A percentile compares a stretch with the other conserved stretches of the same genome.
Conservation (phyloP, 148 eudicot species). For the Pharnaceum exiguum region DNA sequence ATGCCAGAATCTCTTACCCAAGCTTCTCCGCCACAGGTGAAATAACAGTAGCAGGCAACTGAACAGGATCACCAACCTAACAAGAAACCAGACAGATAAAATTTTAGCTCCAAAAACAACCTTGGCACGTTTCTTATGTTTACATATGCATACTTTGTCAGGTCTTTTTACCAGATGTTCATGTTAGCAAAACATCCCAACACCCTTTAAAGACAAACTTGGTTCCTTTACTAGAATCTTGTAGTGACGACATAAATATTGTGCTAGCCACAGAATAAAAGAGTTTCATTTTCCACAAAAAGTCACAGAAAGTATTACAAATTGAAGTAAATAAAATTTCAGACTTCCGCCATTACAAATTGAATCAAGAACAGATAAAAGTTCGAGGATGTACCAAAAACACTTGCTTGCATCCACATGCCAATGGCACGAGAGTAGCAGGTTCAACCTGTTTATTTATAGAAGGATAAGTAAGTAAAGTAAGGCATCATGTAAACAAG, state of each 20-base stretch:
- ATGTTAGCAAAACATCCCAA: too few species aligned
- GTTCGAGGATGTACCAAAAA: constrained; percentile 58
- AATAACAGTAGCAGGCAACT: constrained; percentile 95
- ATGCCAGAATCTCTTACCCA: constrained; percentile 38
- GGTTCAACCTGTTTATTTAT: constrained; percentile 68
- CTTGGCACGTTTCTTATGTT: neutral
- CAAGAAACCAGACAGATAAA: constrained; percentile 2
- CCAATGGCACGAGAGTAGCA: constrained; percentile 86
- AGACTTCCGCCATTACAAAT: too few species aligned
- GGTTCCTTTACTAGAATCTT: too few species aligned
- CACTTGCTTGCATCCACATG: constrained; percentile 95
- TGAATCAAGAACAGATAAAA: neutral
- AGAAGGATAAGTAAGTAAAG: neutral
- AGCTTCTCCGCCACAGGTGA: constrained; percentile 68
- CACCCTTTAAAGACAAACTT: too few species aligned
- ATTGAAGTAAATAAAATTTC: too few species aligned
- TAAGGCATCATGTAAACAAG: neutral
- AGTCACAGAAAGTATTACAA: too few species aligned
- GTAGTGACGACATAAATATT: too few species aligned
- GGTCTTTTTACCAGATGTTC: neutral
- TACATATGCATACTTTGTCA: neutral
- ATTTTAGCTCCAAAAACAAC: neutral
- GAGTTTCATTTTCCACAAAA: too few species aligned
- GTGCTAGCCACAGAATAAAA: too few species aligned
- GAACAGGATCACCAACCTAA: constrained; percentile 98